phyloP scores from a whole-genome alignment of 768 basidiomycete species.

The Tylopilus felleus region DNA sequence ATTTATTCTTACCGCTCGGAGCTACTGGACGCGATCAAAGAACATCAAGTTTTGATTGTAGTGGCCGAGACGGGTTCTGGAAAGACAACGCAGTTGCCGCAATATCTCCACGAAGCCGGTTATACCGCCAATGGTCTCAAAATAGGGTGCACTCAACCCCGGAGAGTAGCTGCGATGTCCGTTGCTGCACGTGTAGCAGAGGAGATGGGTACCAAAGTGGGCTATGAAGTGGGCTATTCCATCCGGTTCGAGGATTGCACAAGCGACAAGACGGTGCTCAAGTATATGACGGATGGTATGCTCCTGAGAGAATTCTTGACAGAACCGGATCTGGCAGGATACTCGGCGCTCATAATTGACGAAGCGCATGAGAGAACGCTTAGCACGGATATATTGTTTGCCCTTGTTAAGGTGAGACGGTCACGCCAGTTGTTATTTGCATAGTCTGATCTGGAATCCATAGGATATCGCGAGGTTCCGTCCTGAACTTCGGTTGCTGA shows the following conservation, averaged over 20 bases:
- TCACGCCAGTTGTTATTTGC: conserved; percentile 4
- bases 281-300: conserved; percentile 99
- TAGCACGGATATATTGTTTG: conserved; percentile 98
- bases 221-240: conserved; percentile 98
- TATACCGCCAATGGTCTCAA: conserved; percentile 86
- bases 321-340: conserved; percentile 93
- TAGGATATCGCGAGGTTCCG: conserved; percentile 96
- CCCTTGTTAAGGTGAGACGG: conserved; percentile 89
- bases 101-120: conserved; percentile 97
- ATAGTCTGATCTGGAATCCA: conserved; percentile 22
- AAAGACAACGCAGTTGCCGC: conserved; percentile 97
- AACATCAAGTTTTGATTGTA: conserved; percentile 94
- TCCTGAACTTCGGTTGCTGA: conserved; percentile 88
- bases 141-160: conserved; percentile 90
- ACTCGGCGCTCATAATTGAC: conserved; percentile 94
- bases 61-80: conserved; percentile 99
- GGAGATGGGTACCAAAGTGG: conserved; percentile 96
- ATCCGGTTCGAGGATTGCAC: conserved; percentile 99
- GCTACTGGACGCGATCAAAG: conserved; percentile 81
- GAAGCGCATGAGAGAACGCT: conserved; percentile 98
- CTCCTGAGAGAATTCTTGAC: conserved; percentile 94
- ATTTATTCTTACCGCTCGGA: conserved; percentile 88
- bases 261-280: conserved; percentile 96
- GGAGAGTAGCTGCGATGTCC: conserved; percentile 98
- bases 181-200: conserved; percentile 99